Conservation (phyloP, 2,329 filamentous ascomycete species). For the Esteya vermicola region DNA sequence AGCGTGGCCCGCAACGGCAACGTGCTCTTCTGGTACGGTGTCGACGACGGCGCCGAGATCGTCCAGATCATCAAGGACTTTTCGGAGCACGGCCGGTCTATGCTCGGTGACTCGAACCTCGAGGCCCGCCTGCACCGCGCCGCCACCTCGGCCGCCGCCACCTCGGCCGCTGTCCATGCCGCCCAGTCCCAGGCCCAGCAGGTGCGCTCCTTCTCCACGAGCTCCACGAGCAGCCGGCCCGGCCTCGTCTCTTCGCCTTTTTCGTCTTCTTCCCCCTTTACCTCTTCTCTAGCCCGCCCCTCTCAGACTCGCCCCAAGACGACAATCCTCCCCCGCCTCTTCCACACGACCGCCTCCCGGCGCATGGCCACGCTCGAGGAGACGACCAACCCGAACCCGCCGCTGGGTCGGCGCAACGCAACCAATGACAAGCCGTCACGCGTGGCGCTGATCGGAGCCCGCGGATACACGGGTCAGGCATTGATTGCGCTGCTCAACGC, state of each 20-base stretch:
- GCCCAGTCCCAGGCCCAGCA: too few species aligned
- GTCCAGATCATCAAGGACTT: constrained; percentile 77
- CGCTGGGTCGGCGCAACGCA: constrained; percentile 75
- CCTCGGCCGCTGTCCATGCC: constrained; percentile 3
- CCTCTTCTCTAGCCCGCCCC: background rate
- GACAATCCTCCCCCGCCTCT: too few species aligned
- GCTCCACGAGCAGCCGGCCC: too few species aligned
- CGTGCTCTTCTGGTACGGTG: constrained; percentile 93
- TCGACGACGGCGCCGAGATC: constrained; percentile 69
- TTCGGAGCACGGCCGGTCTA: constrained; percentile 63
- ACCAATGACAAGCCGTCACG: constrained; percentile 67
- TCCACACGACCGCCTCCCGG: constrained; percentile 17
- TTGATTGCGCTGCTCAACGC: constrained; percentile 75
- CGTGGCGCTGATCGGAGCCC: constrained; percentile 77
- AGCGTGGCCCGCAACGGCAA: constrained; percentile 75
- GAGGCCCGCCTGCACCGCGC: constrained; percentile 73
- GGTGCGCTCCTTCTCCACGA: constrained; percentile 55
- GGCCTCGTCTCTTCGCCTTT: too few species aligned
- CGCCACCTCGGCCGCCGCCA: constrained; percentile 29
- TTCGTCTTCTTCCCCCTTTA: too few species aligned
- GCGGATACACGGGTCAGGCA: constrained; percentile 87
- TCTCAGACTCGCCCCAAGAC: too few species aligned
- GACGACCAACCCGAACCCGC: constrained; percentile 77
- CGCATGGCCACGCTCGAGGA: constrained; percentile 47
- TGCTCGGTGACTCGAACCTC: constrained; percentile 81